Base-by-base conservation (phyloP, 1,284 basidiomycete genomes). In the Cutaneotrichosporon sp. region DNA sequence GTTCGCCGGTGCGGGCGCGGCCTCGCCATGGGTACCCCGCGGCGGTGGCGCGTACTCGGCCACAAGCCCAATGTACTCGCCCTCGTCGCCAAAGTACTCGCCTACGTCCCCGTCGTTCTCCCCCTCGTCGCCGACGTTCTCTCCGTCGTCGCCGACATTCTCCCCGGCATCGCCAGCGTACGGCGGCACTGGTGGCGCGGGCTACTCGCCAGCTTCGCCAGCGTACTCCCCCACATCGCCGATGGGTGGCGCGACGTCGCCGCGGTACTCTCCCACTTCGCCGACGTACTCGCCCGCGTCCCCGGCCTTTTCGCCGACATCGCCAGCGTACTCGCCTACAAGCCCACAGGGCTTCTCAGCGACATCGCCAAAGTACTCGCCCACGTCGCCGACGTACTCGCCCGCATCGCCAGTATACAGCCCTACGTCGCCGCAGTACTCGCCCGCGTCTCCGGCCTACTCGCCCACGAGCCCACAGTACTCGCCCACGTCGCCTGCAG, bases 21-120 rank as follows among this genome's bases (percentile, higher is more conserved):
- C 88, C 2, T 91, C 88, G 39, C 89, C 88, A 1, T 91, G 89
- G 70, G 70, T 69, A 14, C 59, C 22, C 84, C 85, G 67, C 41
- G 57, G 59, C 22, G 58, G 49, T 50, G 85, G 85, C 0, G 88
- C 84, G 76, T 88, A 85, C 67, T 59, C 63, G 12, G 67, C 67
- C 10, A 67, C 74, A 2, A 70, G 69, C 14, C 90, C 90, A 23
- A 80, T 84, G 21, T 91, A 90, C 73, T 88, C 87, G 2, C 88
- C 88, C 0, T 87, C 88, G 0, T 88, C 86, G 1, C 88, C 88
- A 1, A 85, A 86, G 14, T 92, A 89, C 79, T 90, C 87, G 4
- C 89, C 89, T 0, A 87, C 89, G 84, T 88, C 87, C 0, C 88
- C 89, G 9, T 86, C 85, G 0, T 92, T 90, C 79, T 90, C 87